Base-by-base conservation (phyloP, 148 eudicot genomes). In the Silene uniflora region DNA sequence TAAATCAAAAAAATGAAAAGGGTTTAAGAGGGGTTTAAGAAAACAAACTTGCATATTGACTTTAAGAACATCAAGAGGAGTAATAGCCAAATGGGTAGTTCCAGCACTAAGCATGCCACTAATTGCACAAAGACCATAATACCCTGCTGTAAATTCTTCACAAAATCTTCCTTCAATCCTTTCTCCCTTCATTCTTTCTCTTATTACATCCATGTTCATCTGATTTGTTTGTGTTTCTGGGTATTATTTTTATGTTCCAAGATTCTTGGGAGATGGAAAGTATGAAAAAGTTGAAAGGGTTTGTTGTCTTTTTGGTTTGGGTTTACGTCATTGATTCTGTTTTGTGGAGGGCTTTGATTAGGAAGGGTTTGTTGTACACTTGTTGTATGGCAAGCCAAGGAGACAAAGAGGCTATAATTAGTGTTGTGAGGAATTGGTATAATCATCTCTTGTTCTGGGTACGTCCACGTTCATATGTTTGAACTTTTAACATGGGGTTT, bases 91-190 rank as follows among this genome's bases (percentile, higher is more conserved):
- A 87, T 93, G 98, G 72, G 95, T 87, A 56, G 95, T 81, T 10
- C 95, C 98, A 77, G 97, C 93, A 76, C 98, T 86, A 62, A 93
- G 80, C 97, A 91, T 91, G 64, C 98, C 98, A 10, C 93, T 95
- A 11, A 85, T 73, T 1, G 97, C 80, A 44, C 98, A 93, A 58
- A 91, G 74, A 16, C 91, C 97, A 61, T 91, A 93, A 82, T 93
- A 93, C 73, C 88, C 90, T 11, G 87, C 62, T 63, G 94, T 61
- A 19, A 86, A 86, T 77, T 92, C 97, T 74, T 88, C 93, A 52
- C 86, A 80, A 62, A 74, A 35, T 59, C 90, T 68, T 13, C 86
- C 88, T 65, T 76, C 80, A 7, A 82, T 81, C 29, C 80, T 47
- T 44, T 21, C 23, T 21, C 16, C 59, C 73, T 22, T 81, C 79